Base-by-base conservation (phyloP, 169 alveolate species). In the Plasmodium ovale region DNA sequence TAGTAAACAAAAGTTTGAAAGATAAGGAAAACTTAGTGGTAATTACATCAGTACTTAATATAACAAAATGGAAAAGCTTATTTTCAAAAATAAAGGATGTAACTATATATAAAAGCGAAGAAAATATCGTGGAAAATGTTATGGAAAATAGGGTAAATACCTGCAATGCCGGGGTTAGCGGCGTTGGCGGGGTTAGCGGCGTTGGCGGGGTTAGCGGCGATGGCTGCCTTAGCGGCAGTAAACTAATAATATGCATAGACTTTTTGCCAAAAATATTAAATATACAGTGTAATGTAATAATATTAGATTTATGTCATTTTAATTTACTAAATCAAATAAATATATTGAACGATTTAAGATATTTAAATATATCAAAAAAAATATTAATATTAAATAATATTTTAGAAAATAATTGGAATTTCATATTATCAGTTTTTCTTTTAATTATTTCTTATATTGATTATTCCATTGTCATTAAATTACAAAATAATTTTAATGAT, bases 161-260 rank as follows among this genome's bases (percentile, higher is more conserved):
- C n/a, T n/a, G n/a, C n/a, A n/a, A n/a, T n/a, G n/a, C n/a, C n/a
- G n/a, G n/a, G n/a, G n/a, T n/a, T n/a, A n/a, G n/a, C n/a, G n/a
- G n/a, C n/a, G n/a, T n/a, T n/a, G n/a, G n/a, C n/a, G n/a, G n/a
- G n/a, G n/a, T n/a, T n/a, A n/a, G n/a, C n/a, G n/a, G n/a, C n/a
- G n/a, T n/a, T n/a, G n/a, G n/a, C n/a, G n/a, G n/a, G n/a, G n/a
- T n/a, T n/a, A n/a, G n/a, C n/a, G n/a, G n/a, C n/a, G n/a, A n/a
- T n/a, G n/a, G n/a, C n/a, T n/a, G n/a, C n/a, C n/a, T n/a, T n/a
- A 6, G 3, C 14, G 12, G 37, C 0, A 21, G 47, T 2, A 85
- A 85, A 39, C 42, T 85, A 19, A 85, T 85, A 31, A 85, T 85
- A 33, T 85, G 91, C 58, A 51, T 85, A 2, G 91, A 85, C 42